Conservation (phyloP, 2,329 filamentous ascomycete genomes). For the Coniochaeta pulveracea region DNA sequence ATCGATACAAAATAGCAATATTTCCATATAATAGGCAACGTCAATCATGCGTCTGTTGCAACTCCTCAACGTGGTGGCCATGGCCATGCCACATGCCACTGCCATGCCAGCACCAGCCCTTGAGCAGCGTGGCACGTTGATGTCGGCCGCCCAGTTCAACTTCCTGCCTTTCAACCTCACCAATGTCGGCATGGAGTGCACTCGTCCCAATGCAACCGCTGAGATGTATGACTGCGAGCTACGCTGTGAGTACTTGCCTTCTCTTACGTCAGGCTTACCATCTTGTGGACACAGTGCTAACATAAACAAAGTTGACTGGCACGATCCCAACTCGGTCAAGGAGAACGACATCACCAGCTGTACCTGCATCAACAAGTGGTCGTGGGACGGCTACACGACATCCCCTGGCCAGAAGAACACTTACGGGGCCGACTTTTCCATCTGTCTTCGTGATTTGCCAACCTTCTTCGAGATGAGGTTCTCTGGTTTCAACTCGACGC, state of each 20-base stretch:
- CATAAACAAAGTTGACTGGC: conserved; percentile 15
- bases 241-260: conserved; percentile 10
- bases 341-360: conserved; percentile 15
- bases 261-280: neutral
- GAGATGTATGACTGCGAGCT: conserved; percentile 12
- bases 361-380: conserved; percentile 12
- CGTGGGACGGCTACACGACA: conserved; percentile 13
- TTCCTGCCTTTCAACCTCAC: conserved; percentile 14
- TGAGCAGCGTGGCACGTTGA: neutral
- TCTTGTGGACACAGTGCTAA: neutral
- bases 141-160: conserved; percentile 12
- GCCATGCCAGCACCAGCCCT: conserved; percentile 2
- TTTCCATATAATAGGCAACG: neutral
- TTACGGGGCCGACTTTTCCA: neutral
- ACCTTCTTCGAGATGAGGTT: conserved; percentile 14
- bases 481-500: conserved; percentile 10
- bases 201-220: conserved; percentile 4
- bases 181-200: conserved; percentile 12
- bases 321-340: conserved; percentile 17
- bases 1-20: no score
- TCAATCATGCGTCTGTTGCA: neutral
- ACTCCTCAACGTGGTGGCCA: neutral
- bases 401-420: conserved; percentile 3
- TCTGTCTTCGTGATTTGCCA: neutral
- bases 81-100: conserved; percentile 2